phyloP scores from a whole-genome alignment of 2,329 filamentous ascomycete species.

The Apiospora malaysiana region DNA sequence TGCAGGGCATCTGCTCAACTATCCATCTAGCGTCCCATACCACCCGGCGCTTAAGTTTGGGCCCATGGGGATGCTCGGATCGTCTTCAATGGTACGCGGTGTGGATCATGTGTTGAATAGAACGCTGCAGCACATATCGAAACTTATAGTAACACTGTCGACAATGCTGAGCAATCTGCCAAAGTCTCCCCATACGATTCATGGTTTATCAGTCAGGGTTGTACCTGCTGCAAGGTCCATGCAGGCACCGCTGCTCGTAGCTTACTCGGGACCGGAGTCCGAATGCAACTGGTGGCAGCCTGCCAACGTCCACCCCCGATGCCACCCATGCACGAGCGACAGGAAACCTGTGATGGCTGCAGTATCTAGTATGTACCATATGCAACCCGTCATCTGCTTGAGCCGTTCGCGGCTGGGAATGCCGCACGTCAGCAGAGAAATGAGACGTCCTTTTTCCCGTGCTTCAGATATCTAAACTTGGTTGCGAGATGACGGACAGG shows the following conservation, averaged over 20 bases:
- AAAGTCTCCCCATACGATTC: not conserved
- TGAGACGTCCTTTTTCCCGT: not conserved
- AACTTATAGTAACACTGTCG: not conserved
- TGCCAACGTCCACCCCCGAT: constrained; percentile 10
- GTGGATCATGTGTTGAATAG: not conserved
- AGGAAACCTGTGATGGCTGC: not conserved
- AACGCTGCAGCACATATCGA: not conserved
- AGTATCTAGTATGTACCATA: not conserved
- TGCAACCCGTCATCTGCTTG: not conserved
- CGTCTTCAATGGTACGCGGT: not conserved
- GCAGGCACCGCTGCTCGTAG: constrained; percentile 5
- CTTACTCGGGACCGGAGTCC: constrained; percentile 16
- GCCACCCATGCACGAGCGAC: not conserved
- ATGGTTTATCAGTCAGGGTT: not conserved
- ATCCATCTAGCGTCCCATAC: not conserved
- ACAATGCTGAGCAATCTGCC: not conserved
- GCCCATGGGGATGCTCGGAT: not conserved
- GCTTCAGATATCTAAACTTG: constrained; percentile 10
- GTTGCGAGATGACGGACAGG: not conserved
- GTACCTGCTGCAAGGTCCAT: constrained; percentile 5
- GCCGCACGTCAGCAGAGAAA: constrained; percentile 15
- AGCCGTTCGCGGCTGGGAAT: not conserved
- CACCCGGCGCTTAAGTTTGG: constrained; percentile 10
- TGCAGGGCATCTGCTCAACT: constrained; percentile 11
- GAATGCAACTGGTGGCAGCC: not conserved